Base-by-base conservation (phyloP, 129 eudicot genomes). In the Flaveria linearis region DNA sequence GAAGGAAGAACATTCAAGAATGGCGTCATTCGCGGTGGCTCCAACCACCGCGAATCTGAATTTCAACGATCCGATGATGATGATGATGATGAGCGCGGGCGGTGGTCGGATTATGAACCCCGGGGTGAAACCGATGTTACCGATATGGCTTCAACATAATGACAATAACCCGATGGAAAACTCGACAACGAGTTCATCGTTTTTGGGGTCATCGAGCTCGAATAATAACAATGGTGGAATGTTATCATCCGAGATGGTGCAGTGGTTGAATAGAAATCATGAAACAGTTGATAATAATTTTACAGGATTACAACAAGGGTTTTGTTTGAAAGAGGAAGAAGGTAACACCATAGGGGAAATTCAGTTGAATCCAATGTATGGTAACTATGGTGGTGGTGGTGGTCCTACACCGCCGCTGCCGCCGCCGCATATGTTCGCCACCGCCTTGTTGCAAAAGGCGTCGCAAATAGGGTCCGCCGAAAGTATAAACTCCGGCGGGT, bases 361-460 rank as follows among this genome's bases (percentile, higher is more conserved):
- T 74, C 82, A 50, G 53, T 68, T 56, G 74, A 81, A 45, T 78
- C 61, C 96, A 18, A n/a, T 89, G 72, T 87, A 82, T 55, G 78
- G 74, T 20, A 52, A 56, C 15, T 65, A 79, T 26, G 82, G 56
- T 28, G 85, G 82, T 16, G 41, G 74, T 25, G n/a, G 16, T 70
- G 5, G 53, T 13, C 71, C 82, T 17, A 70, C 14, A 10, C 50
- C 79, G 82, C 71, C 68, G 14, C 62, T 25, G 2, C 71, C 71
- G 13, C 70, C 76, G 16, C 72, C 82, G 3, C 91, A 80, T 11
- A 87, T 92, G 92, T 92, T 93, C 3, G 97, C 97, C 15, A 92
- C 97, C 0, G 96, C 91, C 5, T 80, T 92, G 42, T 71, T 92
- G 23, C 96, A 89, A 23, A 92, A 86, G 71, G 97, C 97, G 33